These are phyloP conservation scores for Antitrichia curtipendula DNA, from an alignment of 225 moss, liverwort and hornwort species.

Conservation along the genomic window DNA sequence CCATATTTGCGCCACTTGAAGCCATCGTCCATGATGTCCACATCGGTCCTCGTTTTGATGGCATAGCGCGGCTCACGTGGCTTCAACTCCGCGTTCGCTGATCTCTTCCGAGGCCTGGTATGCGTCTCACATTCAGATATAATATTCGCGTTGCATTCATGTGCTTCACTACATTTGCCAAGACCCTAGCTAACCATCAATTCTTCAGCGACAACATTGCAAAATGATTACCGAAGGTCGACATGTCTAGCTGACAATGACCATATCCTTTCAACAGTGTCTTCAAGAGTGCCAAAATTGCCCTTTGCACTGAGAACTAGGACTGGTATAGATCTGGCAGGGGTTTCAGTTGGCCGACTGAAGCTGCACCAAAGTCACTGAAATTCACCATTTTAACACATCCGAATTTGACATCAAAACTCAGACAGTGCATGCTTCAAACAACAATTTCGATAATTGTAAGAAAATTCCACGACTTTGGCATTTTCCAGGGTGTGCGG, in stretches of 20 bases:
- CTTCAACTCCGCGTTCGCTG: background rate
- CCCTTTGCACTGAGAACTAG: background rate
- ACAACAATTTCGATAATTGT: background rate
- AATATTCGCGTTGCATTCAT: background rate
- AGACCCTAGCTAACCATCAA: background rate
- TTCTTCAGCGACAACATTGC: background rate
- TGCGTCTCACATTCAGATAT: background rate
- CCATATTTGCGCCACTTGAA: conserved; percentile 50
- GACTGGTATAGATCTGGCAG: background rate
- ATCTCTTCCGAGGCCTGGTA: conserved; percentile 13
- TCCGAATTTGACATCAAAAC: background rate
- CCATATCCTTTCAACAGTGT: background rate
- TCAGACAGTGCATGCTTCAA: background rate
- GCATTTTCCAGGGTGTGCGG: background rate
- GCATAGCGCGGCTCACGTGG: conserved; percentile 28
- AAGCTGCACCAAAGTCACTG: background rate
- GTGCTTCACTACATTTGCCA: background rate
- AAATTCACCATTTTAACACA: background rate
- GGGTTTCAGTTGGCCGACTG: background rate
- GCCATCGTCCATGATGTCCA: conserved; percentile 47
- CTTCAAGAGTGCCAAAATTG: background rate
- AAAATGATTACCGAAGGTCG: background rate
- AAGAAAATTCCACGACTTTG: background rate
- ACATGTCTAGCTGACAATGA: background rate
- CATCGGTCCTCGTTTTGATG: conserved; percentile 41